phyloP scores from a whole-genome alignment of 1,284 basidiomycete genomes.

The Xanthoconium separans region DNA sequence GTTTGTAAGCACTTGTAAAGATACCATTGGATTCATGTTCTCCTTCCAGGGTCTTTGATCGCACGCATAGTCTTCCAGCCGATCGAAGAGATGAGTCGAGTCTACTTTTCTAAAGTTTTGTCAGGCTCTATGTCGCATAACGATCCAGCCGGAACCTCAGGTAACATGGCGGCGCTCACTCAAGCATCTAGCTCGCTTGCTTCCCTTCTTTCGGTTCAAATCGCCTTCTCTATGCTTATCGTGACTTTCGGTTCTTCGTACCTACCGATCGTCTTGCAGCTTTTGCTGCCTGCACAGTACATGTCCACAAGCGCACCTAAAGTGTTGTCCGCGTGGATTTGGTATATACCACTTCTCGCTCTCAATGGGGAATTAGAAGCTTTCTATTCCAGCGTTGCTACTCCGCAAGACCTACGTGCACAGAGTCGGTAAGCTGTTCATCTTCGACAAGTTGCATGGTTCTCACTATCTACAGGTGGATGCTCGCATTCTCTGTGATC shows the following conservation, averaged over 20 bases:
- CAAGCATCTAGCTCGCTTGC: constrained; percentile 44
- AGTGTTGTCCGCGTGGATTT: constrained; percentile 76
- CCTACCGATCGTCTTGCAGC: constrained; percentile 62
- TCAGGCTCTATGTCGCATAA: constrained; percentile 21
- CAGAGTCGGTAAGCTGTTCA: constrained; percentile 57
- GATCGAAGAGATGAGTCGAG: constrained; percentile 84
- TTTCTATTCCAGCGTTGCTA: constrained; percentile 80
- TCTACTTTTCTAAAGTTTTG: constrained; percentile 81
- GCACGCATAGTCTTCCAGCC: constrained; percentile 92
- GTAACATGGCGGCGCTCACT: constrained; percentile 15
- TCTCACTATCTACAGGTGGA: constrained; percentile 47
- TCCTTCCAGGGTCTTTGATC: constrained; percentile 74
- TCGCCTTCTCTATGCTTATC: constrained; percentile 69
- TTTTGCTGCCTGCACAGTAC: constrained; percentile 75
- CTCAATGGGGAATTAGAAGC: constrained; percentile 89
- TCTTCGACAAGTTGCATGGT: constrained; percentile 1
- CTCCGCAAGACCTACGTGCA: constrained; percentile 55
- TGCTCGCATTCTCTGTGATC: constrained; percentile 62
- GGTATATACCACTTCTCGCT: constrained; percentile 85
- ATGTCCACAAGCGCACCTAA: constrained; percentile 69
- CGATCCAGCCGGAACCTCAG: neutral
- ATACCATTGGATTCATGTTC: constrained; percentile 1
- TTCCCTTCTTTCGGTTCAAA: constrained; percentile 68
- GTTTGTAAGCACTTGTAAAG: constrained; percentile 22
- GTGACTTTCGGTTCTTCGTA: constrained; percentile 75